phyloP scores from a whole-genome alignment of 2,329 filamentous ascomycete genomes.

The Exutisphaerella laricina region DNA sequence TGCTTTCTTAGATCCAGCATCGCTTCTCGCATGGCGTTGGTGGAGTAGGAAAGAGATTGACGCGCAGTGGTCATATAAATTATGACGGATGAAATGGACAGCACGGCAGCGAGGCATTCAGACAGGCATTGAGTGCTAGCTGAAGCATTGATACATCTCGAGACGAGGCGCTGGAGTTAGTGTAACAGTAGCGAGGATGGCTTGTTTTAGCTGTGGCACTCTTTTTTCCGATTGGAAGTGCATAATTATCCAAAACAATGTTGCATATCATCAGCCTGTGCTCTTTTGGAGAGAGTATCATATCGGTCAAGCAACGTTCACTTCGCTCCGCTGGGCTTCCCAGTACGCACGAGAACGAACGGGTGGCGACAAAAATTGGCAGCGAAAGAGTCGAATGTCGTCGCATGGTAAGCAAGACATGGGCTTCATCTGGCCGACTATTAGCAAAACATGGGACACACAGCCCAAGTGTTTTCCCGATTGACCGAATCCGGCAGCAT shows the following conservation, averaged over 20 bases:
- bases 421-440: too few species aligned
- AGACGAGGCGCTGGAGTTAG: neutral
- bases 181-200: conserved; percentile 2
- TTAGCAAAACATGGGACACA: too few species aligned
- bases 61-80: conserved; percentile 1
- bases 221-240: too few species aligned
- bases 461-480: neutral
- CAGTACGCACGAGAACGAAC: too few species aligned
- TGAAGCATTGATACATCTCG: neutral
- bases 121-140: neutral
- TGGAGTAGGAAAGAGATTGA: conserved; percentile 9
- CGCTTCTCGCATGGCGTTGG: conserved; percentile 12
- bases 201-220: conserved; percentile 2
- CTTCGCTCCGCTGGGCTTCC: too few species aligned
- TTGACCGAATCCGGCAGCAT: neutral
- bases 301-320: too few species aligned
- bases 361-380: too few species aligned
- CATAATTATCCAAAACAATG: too few species aligned
- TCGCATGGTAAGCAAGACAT: too few species aligned
- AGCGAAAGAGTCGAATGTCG: too few species aligned
- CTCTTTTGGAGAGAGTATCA: too few species aligned
- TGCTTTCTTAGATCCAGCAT: conserved; percentile 5
- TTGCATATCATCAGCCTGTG: too few species aligned
- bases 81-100: neutral
- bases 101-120: neutral